Evolutionary conservation across 78 protist species (phyloP).

Genomic region (Dictyostelium firmibasis): DNA sequence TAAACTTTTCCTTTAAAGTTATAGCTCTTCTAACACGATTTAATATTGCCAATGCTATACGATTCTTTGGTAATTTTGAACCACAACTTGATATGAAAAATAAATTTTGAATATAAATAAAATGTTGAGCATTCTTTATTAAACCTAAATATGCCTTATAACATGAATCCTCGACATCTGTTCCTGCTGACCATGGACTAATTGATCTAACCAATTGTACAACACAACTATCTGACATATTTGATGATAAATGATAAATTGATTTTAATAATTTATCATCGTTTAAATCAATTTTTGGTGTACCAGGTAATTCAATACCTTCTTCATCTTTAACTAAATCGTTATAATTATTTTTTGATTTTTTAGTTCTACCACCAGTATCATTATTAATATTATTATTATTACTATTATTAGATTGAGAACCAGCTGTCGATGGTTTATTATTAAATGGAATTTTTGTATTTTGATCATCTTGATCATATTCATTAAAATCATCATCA

Average conservation of each 20-base stretch:
- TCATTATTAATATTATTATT: no score
- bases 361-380: no score
- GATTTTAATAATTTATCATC: neutral
- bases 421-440: neutral
- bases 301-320: neutral
- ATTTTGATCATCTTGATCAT: neutral
- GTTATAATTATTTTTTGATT: neutral
- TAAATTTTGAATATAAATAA: slow-evolving; percentile 83
- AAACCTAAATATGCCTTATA: slow-evolving; percentile 67
- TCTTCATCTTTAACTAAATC: neutral
- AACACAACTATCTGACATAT: neutral
- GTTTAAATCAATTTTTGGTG: neutral
- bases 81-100: slow-evolving; percentile 79
- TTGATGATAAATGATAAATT: neutral
- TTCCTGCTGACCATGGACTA: slow-evolving; percentile 39
- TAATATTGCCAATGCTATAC: slow-evolving; percentile 48
- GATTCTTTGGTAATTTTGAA: slow-evolving; percentile 56
- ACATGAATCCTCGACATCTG: slow-evolving; percentile 61
- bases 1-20: slow-evolving; percentile 5
- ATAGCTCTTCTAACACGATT: slow-evolving; percentile 41
- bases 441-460: neutral
- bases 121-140: slow-evolving; percentile 72
- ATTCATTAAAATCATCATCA: neutral
- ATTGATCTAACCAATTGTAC: slow-evolving; percentile 51
- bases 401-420: neutral